phyloP scores from a whole-genome alignment of 164 flowering plant genomes.

The Macadamia tetraphylla region DNA sequence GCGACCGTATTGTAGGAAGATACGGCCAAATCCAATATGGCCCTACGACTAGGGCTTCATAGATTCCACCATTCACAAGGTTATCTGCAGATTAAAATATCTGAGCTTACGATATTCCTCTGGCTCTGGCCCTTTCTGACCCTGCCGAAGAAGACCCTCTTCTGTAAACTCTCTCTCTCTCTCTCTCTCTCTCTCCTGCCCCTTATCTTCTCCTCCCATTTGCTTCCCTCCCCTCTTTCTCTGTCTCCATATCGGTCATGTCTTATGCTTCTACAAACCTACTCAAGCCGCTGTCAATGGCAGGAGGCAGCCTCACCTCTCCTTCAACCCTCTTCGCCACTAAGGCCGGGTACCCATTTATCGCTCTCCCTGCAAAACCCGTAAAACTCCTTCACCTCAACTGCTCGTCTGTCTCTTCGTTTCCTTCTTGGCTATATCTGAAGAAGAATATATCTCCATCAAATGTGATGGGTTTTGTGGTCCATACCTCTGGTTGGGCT shows the following conservation, averaged over 20 bases:
- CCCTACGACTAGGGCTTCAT: too few relatives aligned
- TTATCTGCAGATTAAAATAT: neutral
- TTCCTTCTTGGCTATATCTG: slow-evolving; percentile 16
- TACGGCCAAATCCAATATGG: too few relatives aligned
- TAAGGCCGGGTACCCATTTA: slow-evolving; percentile 18
- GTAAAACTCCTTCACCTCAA: slow-evolving; percentile 26
- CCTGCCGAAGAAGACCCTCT: neutral
- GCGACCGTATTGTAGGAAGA: too few relatives aligned
- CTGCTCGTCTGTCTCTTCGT: slow-evolving; percentile 18
- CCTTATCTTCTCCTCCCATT: slow-evolving; percentile 4
- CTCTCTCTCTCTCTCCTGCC: neutral
- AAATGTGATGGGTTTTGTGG: slow-evolving; percentile 25
- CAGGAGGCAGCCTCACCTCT: slow-evolving; percentile 29
- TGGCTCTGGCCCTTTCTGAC: neutral
- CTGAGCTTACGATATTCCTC: neutral
- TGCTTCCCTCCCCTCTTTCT: slow-evolving; percentile 4
- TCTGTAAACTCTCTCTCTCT: neutral
- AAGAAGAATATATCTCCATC: slow-evolving; percentile 26
- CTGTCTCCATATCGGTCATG: slow-evolving; percentile 19
- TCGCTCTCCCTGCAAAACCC: slow-evolving; percentile 33
- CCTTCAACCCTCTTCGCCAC: slow-evolving; percentile 31
- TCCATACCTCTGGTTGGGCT: slow-evolving; percentile 59
- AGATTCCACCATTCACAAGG: too few relatives aligned
- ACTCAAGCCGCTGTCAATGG: slow-evolving; percentile 43
- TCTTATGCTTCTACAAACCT: slow-evolving; percentile 25